phyloP scores from a whole-genome alignment of 352 stramenopile species.

The Globisporangium cederbergense region DNA sequence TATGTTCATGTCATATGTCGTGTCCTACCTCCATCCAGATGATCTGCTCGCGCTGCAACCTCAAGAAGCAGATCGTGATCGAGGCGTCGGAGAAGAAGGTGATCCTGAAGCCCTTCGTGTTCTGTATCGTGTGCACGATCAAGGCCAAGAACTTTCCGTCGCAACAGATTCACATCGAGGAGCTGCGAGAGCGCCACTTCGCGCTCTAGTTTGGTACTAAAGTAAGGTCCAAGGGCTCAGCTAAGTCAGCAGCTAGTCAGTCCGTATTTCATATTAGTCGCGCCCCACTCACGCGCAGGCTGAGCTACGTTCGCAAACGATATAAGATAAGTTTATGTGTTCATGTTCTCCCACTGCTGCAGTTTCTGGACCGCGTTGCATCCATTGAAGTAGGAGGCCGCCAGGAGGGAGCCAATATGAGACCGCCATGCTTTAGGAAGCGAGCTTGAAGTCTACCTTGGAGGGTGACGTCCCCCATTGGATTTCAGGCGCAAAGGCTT shows the following conservation, averaged over 20 bases:
- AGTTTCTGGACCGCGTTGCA: too few species aligned
- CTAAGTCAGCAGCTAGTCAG: neutral
- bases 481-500: too few species aligned
- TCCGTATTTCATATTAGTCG: neutral
- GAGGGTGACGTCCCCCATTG: too few species aligned
- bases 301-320: too few species aligned
- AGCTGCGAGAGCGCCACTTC: slow-evolving; percentile 19
- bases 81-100: slow-evolving; percentile 26
- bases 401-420: too few species aligned
- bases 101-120: slow-evolving; percentile 23
- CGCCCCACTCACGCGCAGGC: too few species aligned
- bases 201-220: neutral
- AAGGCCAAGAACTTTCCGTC: slow-evolving; percentile 24
- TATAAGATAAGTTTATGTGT: too few species aligned
- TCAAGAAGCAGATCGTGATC: slow-evolving; percentile 52
- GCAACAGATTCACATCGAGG: slow-evolving; percentile 28
- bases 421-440: too few species aligned
- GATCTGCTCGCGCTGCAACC: slow-evolving; percentile 41
- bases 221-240: neutral
- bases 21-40: slow-evolving; percentile 26
- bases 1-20: neutral
- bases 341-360: too few species aligned
- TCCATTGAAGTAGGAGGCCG: too few species aligned
- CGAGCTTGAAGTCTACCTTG: too few species aligned
- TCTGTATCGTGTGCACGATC: slow-evolving; percentile 39